phyloP scores from a whole-genome alignment of 2,329 filamentous ascomycete genomes.

The Pyrenophora seminiperda region DNA sequence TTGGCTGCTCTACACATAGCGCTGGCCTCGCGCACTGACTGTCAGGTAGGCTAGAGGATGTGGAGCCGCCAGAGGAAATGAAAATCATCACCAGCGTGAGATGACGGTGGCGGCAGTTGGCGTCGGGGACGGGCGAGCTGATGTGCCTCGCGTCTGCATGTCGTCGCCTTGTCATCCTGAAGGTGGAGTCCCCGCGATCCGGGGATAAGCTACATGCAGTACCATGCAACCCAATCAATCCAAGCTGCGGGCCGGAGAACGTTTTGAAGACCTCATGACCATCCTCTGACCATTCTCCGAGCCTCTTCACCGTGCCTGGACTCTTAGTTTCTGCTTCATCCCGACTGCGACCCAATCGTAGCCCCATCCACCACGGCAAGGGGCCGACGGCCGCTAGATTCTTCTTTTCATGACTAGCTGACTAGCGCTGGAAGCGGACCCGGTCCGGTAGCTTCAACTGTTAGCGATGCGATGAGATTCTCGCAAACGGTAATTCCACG shows the following conservation, averaged over 20 bases:
- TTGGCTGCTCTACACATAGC: background rate
- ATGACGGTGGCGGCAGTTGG: slow-evolving; percentile 10
- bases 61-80: slow-evolving; percentile 15
- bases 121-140: slow-evolving; percentile 13
- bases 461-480: background rate
- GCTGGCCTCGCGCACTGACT: slow-evolving; percentile 5
- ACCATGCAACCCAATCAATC: no score
- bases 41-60: slow-evolving; percentile 8
- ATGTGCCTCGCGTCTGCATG: background rate
- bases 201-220: slow-evolving; percentile 1
- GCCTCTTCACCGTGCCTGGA: background rate
- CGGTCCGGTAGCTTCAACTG: slow-evolving; percentile 1
- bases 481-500: slow-evolving; percentile 5
- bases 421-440: background rate
- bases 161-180: background rate
- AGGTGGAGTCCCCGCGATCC: slow-evolving; percentile 7
- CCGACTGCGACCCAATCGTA: slow-evolving; percentile 17
- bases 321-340: background rate
- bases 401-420: background rate
- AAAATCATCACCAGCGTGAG: slow-evolving; percentile 7
- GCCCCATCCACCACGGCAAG: slow-evolving; percentile 2
- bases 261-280: slow-evolving; percentile 14
- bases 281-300: background rate
- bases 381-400: slow-evolving; percentile 2
- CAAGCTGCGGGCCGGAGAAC: slow-evolving; percentile 14